Conservation (phyloP, 169 alveolate genomes). For the Eimeria mitis region DNA sequence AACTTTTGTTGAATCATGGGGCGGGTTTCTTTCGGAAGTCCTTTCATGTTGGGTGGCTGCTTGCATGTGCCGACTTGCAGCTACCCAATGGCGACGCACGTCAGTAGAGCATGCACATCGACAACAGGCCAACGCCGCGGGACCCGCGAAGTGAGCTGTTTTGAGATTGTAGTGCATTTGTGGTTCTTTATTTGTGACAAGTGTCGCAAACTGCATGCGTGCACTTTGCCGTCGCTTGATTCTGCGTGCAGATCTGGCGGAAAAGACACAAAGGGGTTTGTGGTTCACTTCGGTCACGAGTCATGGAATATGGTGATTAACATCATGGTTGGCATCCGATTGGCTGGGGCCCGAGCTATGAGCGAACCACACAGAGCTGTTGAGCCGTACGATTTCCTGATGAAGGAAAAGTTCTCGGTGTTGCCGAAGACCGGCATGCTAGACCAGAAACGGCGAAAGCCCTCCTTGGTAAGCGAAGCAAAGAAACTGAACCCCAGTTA, state of each 20-base stretch:
- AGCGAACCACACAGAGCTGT: slow-evolving; percentile 82
- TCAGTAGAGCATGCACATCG: not conserved
- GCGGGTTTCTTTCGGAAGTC: not conserved
- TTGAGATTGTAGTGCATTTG: not conserved
- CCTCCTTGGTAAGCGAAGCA: slow-evolving; percentile 33
- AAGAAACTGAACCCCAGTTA: not conserved
- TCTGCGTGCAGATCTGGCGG: slow-evolving; percentile 5
- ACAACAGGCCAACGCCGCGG: slow-evolving; percentile 8
- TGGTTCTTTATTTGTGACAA: not conserved
- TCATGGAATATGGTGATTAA: slow-evolving; percentile 85
- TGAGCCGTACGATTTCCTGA: slow-evolving; percentile 83
- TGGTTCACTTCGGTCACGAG: slow-evolving; percentile 87
- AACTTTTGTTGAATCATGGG: not conserved
- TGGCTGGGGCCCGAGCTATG: slow-evolving; percentile 83
- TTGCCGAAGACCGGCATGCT: slow-evolving; percentile 82
- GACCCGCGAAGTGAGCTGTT: slow-evolving; percentile 30
- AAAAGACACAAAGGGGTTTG: slow-evolving; percentile 83
- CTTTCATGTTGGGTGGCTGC: not conserved
- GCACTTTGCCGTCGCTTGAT: not conserved
- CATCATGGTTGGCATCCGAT: slow-evolving; percentile 86
- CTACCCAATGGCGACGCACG: slow-evolving; percentile 56
- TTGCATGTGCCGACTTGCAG: slow-evolving; percentile 1
- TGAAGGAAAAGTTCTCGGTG: slow-evolving; percentile 85
- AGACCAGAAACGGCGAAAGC: slow-evolving; percentile 37
- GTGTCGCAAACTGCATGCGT: not conserved